Base-by-base conservation (phyloP, 73 alveolate genomes). In the Blepharisma stoltei region DNA sequence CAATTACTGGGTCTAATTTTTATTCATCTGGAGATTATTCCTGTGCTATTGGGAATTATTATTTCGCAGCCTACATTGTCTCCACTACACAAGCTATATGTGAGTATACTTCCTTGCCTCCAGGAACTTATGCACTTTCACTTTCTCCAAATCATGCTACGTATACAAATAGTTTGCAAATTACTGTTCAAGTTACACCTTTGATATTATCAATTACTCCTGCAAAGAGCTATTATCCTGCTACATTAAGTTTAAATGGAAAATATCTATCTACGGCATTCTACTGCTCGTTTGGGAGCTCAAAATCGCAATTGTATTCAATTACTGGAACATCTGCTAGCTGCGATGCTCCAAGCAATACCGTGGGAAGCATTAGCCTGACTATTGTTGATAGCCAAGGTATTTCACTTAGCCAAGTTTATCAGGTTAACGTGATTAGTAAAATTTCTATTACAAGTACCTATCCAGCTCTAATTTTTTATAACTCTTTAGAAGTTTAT, bases 1-100 rank as follows among this genome's bases (percentile, higher is more conserved):
- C 73, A 60, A 25, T 60, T 9, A 60, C 45, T 9, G 73, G 73
- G 45, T 14, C 73, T 20, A 60, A 60, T 60, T 60, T 60, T 38
- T 60, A 14, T 25, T 50, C 21, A 14, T 50, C 21, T 50, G 18
- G 18, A n/a, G 23, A n/a, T 60, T 14, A n/a, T 60, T 60, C 73
- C 3, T 60, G 73, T 25, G 45, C 48, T 20, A 9, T 60, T 20
- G 73, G 73, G 0, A 20, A 14, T 20, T 20, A n/a, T 60, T 60
- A 18, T 18, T 60, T 60, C 23, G 2, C 73, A 60, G 73, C 73
- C 2, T 8, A 8, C 14, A 14, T 20, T 60, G 46, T 60, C 18
- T 14, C n/a, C 23, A 18, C 73, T 60, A 60, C 73, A 18, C 0
- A 14, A 60, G 38, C 14, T 60, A n/a, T n/a, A 60, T 60, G 73